Evolutionary conservation across 208 protist genomes (phyloP), one percentile per base, ranked within the genome.

Genomic region (Entamoeba moshkovskii): DNA sequence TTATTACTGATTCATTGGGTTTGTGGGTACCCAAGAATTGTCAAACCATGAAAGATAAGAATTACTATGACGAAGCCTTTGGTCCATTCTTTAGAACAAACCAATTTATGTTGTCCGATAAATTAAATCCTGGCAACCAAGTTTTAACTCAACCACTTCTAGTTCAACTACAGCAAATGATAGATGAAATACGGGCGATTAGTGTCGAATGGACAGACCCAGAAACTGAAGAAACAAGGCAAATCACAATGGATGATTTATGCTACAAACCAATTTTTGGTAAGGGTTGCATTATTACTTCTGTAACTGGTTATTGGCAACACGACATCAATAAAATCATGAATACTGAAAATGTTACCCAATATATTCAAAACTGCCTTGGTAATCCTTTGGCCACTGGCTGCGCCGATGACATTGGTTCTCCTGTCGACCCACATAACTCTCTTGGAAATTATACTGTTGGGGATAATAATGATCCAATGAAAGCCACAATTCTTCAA

Each of bases 21-120:
- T 16, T 92, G 11, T 92, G 85, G 85, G 85, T 92, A 48, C 85
- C 85, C 8, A 45, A 45, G 46, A 92, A 92, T 47, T 92, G 85
- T 92, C 45, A 92, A 5, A 47, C 85, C 8, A 92, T 48, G 46
- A 92, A 92, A 48, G 85, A 92, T 48, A 45, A 92, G 3, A 47
- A 92, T 92, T 45, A 92, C 18, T 92, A 92, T 11, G 44, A 48
- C 18, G 46, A 92, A 5, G 46, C 85, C 8, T 92, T 92, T 92
- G 85, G 85, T 48, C 85, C 85, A 22, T 45, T 48, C 46, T 92
- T 92, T 92, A 45, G 85, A 47, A 48, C 18, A 22, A 47, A 92
- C 18, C 85, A 92, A 92, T 92, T 92, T 48, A 92, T 92, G 45
- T 48, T 92, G 18, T 92, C 46, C 18, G 85, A 45, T 92, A 92